phyloP scores from a whole-genome alignment of 2,329 filamentous ascomycete genomes.

The Venturia carpophila region DNA sequence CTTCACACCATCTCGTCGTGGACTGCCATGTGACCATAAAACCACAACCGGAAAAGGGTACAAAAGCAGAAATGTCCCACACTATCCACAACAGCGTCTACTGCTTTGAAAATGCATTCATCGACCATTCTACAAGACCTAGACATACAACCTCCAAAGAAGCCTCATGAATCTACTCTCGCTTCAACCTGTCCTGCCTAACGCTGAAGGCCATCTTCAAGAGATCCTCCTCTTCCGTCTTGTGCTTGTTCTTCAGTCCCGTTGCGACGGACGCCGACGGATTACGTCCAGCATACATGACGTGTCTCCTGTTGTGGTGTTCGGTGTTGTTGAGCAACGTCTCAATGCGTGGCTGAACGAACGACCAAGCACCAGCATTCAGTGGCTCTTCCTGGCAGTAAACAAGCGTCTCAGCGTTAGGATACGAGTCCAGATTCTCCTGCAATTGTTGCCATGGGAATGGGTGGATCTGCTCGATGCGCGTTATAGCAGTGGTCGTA shows the following conservation, averaged over 20 bases:
- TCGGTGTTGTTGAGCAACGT: slow-evolving; percentile 88
- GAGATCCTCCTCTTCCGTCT: slow-evolving; percentile 87
- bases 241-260: slow-evolving; percentile 77
- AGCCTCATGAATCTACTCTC: slow-evolving; percentile 38
- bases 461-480: slow-evolving; percentile 94
- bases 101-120: neutral
- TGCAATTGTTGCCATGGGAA: slow-evolving; percentile 97
- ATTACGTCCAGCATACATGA: slow-evolving; percentile 93
- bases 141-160: neutral
- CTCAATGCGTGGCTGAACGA: slow-evolving; percentile 95
- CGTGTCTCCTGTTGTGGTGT: slow-evolving; percentile 87
- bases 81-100: neutral
- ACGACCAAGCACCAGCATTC: slow-evolving; percentile 94
- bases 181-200: slow-evolving; percentile 59
- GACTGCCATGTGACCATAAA: neutral
- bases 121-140: neutral
- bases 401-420: slow-evolving; percentile 94
- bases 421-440: slow-evolving; percentile 94
- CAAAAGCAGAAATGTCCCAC: neutral
- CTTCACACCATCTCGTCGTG: neutral
- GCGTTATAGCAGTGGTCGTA: slow-evolving; percentile 86
- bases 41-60: neutral
- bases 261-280: slow-evolving; percentile 92
- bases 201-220: slow-evolving; percentile 57
- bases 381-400: slow-evolving; percentile 97